Evolutionary conservation across 2,329 filamentous ascomycete species (phyloP), one percentile per base, ranked within the genome.

Genomic region (Neofusicoccum sp.): DNA sequence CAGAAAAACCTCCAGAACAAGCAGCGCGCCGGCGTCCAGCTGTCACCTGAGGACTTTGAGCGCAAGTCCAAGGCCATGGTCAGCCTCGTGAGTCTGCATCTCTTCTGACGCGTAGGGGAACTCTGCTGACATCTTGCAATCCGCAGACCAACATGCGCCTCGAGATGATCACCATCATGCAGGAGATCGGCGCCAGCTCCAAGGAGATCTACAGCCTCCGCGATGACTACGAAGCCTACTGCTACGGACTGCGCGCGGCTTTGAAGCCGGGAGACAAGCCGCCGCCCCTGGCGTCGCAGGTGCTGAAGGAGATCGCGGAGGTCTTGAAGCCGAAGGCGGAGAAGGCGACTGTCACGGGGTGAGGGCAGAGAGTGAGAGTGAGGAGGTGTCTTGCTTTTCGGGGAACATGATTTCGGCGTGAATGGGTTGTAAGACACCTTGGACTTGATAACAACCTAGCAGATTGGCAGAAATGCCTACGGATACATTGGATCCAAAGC

Each of bases 161-260:
- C 8, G 51, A 43, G 51, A 40, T 41, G 24, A 56, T 56, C 36
- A 31, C 51, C 51, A 56, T 56, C 36, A 56, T 56, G 51, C 51
- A 56, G 8, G 51, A 56, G 24, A 56, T 56, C 14, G 51, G 51
- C 28, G 26, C 14, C 38, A 24, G 26, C 9, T 56, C 51, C 20
- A 38, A 56, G 14, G 28, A 16, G 26, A 56, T 56, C 24, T 56
- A 43, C 38, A 7, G n/a, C 26, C 51, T 56, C 14, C 51, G 51
- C 38, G 51, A 56, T 14, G 38, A 56, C 36, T 56, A 56, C 14
- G 33, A 56, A 28, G 28, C n/a, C 14, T 56, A 56, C 36, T 56
- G 51, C 36, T 11, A 31, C 1, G 7, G 2, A 5, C 3, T 56
- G 4, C 51, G 38, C 6, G 43, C n/a, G 26, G 9, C 24, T 8